Percentiles rank a stretch among this genome's conserved stretches.
Evolutionary conservation across 495 filamentous ascomycete genomes (phyloP).

Genomic region (Aspergillus cavernicola): DNA sequence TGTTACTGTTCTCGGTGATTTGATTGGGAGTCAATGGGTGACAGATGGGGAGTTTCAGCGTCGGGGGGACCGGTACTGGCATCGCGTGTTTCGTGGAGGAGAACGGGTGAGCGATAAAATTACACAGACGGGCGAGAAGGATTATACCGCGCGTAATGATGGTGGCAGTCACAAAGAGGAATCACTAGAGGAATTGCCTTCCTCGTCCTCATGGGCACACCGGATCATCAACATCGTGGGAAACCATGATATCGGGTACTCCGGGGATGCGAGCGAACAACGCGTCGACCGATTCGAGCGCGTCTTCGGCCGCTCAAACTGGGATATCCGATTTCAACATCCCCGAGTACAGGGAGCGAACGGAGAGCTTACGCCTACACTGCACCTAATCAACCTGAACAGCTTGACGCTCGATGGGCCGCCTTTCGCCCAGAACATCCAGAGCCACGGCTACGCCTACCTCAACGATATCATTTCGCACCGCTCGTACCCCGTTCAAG

Average conservation of each 20-base stretch:
- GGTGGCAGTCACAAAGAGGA: slow-evolving; percentile 22
- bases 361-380: slow-evolving; percentile 33
- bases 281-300: slow-evolving; percentile 75
- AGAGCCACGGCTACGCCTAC: slow-evolving; percentile 70
- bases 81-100: slow-evolving; percentile 68
- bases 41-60: slow-evolving; percentile 73
- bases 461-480: slow-evolving; percentile 64
- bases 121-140: slow-evolving; percentile 27
- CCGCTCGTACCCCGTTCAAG: slow-evolving; percentile 63
- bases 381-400: slow-evolving; percentile 85
- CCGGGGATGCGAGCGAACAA: slow-evolving; percentile 73
- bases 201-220: slow-evolving; percentile 60
- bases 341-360: slow-evolving; percentile 12
- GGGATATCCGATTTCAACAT: slow-evolving; percentile 70
- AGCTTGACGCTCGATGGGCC: slow-evolving; percentile 88
- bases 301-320: slow-evolving; percentile 81
- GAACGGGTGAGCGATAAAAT: slow-evolving; percentile 63
- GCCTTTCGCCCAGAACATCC: slow-evolving; percentile 58
- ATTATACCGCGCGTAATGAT: slow-evolving; percentile 23
- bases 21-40: slow-evolving; percentile 97
- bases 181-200: slow-evolving; percentile 40
- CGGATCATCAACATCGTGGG: slow-evolving; percentile 85
- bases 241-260: slow-evolving; percentile 96
- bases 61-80: slow-evolving; percentile 75
- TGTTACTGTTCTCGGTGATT: slow-evolving; percentile 82